Evolutionary conservation across 2,329 filamentous ascomycete species (phyloP).

Genomic region (Xylaria arbuscula): DNA sequence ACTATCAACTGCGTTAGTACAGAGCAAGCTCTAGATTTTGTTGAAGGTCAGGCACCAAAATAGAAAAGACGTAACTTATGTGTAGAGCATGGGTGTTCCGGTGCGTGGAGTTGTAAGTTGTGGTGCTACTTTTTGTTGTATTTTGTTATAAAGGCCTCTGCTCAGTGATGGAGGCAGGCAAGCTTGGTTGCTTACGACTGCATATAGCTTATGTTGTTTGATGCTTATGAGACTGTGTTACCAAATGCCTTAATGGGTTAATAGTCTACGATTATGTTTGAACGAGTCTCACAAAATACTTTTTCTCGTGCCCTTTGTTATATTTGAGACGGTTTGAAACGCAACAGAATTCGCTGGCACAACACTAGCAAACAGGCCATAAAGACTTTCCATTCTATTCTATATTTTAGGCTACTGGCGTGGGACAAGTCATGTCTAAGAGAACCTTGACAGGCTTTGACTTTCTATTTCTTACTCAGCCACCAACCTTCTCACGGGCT

Average conservation of each 20-base stretch:
- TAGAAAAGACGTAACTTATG: slow-evolving; percentile 35
- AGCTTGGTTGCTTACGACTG: slow-evolving; percentile 21
- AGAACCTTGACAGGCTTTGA: no score
- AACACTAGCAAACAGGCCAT: not conserved
- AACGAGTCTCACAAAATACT: slow-evolving; percentile 3
- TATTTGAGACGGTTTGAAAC: not conserved
- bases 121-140: slow-evolving; percentile 30
- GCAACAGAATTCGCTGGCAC: not conserved
- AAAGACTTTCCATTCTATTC: not conserved
- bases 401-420: not conserved
- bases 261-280: not conserved
- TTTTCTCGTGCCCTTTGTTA: slow-evolving; percentile 14
- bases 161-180: slow-evolving; percentile 23
- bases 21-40: slow-evolving; percentile 91
- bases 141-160: slow-evolving; percentile 19
- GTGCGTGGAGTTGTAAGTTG: slow-evolving; percentile 34
- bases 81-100: slow-evolving; percentile 24
- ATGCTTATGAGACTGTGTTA: slow-evolving; percentile 21
- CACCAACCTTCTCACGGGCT: no score
- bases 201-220: slow-evolving; percentile 29
- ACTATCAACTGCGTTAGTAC: slow-evolving; percentile 89
- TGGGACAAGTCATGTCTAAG: not conserved
- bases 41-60: slow-evolving; percentile 78
- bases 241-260: slow-evolving; percentile 8
- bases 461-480: not conserved